These are phyloP conservation scores for Neurospora sp. DNA, from an alignment of 495 filamentous ascomycete genomes.

Conservation along the genomic window DNA sequence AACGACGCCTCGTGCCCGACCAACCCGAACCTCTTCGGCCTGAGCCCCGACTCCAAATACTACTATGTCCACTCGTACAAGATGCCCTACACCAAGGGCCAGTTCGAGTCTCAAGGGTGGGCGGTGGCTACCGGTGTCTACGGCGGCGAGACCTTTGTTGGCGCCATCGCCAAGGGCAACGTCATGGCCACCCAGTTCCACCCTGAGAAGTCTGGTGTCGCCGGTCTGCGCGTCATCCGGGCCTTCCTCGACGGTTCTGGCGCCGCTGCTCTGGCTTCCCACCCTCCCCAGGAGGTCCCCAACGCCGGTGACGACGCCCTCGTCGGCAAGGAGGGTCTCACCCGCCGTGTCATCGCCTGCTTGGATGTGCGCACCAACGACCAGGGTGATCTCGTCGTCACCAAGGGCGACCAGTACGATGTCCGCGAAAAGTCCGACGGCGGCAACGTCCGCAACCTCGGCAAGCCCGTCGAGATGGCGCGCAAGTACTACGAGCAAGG, in stretches of 20 bases:
- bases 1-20: conserved; percentile 59
- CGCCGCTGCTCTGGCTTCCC: conserved; percentile 24
- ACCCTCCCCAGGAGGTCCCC: conserved; percentile 4
- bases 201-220: conserved; percentile 90
- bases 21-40: conserved; percentile 54
- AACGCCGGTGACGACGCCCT: conserved; percentile 2
- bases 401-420: conserved; percentile 97
- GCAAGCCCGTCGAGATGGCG: conserved; percentile 94
- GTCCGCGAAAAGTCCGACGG: conserved; percentile 84
- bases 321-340: conserved; percentile 52
- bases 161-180: conserved; percentile 74
- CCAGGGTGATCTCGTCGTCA: conserved; percentile 88
- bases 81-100: conserved; percentile 58
- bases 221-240: conserved; percentile 71
- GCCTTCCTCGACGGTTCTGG: conserved; percentile 70
- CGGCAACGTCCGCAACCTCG: conserved; percentile 79
- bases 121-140: conserved; percentile 79
- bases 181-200: conserved; percentile 93
- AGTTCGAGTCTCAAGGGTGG: conserved; percentile 73
- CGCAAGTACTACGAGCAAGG: conserved; percentile 92
- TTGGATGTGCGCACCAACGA: conserved; percentile 97
- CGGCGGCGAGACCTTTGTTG: conserved; percentile 82
- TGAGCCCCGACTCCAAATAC: conserved; percentile 77
- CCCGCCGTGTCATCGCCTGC: conserved; percentile 84
- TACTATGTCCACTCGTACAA: conserved; percentile 98